phyloP scores from a whole-genome alignment of 306 rosid species.

The Abrus precatorius region DNA sequence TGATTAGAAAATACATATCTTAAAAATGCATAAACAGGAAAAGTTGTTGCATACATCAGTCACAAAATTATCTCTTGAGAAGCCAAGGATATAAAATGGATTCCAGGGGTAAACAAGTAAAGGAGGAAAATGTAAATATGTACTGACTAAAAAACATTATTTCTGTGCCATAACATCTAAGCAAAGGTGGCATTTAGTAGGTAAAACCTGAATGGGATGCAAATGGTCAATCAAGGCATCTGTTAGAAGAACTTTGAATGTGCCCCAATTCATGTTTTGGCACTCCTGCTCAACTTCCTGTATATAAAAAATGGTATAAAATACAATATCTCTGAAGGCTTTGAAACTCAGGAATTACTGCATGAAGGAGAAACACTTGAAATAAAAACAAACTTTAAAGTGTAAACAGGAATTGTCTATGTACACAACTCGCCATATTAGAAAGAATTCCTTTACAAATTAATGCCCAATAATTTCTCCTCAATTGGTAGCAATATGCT shows the following conservation, averaged over 20 bases:
- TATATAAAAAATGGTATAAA: slow-evolving; percentile 33
- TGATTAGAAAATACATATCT: slow-evolving; percentile 3
- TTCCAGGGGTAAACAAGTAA: slow-evolving; percentile 13
- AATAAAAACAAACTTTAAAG: slow-evolving; percentile 18
- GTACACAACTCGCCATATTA: slow-evolving; percentile 7
- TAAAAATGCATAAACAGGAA: neutral
- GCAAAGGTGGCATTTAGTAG: slow-evolving; percentile 36
- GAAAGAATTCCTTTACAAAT: slow-evolving; percentile 40
- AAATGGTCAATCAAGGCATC: slow-evolving; percentile 87
- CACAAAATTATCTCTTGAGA: slow-evolving; percentile 3
- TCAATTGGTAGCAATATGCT: slow-evolving; percentile 27
- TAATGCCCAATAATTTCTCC: slow-evolving; percentile 39
- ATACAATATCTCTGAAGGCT: slow-evolving; percentile 24
- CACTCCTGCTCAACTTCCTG: slow-evolving; percentile 90
- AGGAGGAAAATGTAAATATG: slow-evolving; percentile 31
- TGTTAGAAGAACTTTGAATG: slow-evolving; percentile 75
- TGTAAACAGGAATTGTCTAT: slow-evolving; percentile 21
- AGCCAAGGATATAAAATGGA: neutral
- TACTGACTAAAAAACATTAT: slow-evolving; percentile 30
- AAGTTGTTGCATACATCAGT: slow-evolving; percentile 4
- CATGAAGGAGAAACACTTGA: slow-evolving; percentile 16
- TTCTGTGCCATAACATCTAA: slow-evolving; percentile 26
- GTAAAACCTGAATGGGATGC: slow-evolving; percentile 87
- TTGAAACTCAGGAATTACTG: slow-evolving; percentile 27
- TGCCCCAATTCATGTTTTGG: slow-evolving; percentile 90